Evolutionary conservation across 176 grass and related monocot genomes (phyloP), one percentile per base, ranked within the genome.

Genomic region (Olyra latifolia): DNA sequence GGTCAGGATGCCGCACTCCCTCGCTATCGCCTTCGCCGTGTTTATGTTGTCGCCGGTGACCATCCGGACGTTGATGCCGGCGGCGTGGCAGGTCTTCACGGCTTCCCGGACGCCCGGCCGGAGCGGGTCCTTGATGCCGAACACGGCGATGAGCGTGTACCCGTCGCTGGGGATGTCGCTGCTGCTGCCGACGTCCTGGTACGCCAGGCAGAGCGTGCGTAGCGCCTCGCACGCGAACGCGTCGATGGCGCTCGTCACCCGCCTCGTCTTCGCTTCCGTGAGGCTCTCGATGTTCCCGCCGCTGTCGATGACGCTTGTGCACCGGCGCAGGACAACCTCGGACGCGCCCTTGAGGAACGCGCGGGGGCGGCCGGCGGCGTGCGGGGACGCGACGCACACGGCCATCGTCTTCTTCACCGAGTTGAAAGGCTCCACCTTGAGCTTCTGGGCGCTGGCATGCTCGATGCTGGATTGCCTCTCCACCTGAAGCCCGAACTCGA

Each of bases 41-140:
- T 85, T 97, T 58, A 97, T 97, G 79, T 97, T 97, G 68, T 97
- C 95, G 13, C 95, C 95, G 20, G 95, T 97, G 72, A 97, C 95
- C 95, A 97, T 97, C 28, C 95, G 88, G 40, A 97, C 91, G 45
- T 86, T 92, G 82, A 97, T 94, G 20, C 95, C 95, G 4, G 95
- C 95, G 19, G 75, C 85, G 17, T 72, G 80, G 62, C 95, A 97
- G 17, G 87, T 94, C 86, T 53, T 50, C 28, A 97, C 91, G 44
- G 95, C 95, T 58, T 97, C 89, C 84, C 87, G 92, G 3, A 97
- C 95, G 17, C 91, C 91, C 4, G 91, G 87, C 6, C 95, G 80
- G 39, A 97, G 89, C 0, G 95, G 95, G 53, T 97, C 95, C 87
- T 97, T 97, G 80, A 97, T 97, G 35, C 95, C 95, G 25, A 97